Evolutionary conservation across 2,329 filamentous ascomycete genomes (phyloP).

Genomic region (Graphilbum fragrans): DNA sequence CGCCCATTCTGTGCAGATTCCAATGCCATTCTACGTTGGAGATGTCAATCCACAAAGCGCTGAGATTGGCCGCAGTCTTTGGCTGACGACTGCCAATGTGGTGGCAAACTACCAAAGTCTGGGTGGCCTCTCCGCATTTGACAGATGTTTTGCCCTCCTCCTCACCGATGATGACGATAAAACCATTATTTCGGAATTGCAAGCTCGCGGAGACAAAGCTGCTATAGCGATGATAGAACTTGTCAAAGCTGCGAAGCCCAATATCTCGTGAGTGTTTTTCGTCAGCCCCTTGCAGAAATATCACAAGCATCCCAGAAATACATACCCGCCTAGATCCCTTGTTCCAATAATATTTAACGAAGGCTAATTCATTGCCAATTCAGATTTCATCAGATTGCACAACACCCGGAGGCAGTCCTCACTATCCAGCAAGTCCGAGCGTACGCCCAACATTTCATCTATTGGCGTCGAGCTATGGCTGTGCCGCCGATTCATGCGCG

Average conservation of each 20-base stretch:
- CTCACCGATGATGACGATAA: constrained; percentile 76
- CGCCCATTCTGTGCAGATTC: constrained; percentile 53
- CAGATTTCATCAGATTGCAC: constrained; percentile 54
- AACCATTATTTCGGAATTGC: constrained; percentile 59
- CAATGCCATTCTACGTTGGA: constrained; percentile 55
- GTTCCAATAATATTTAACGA: no score
- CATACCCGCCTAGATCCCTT: background rate
- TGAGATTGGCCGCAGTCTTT: constrained; percentile 55
- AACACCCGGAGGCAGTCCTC: constrained; percentile 50
- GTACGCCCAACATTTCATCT: constrained; percentile 85
- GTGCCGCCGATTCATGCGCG: constrained; percentile 83
- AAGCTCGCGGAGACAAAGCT: constrained; percentile 64
- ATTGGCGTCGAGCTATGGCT: constrained; percentile 86
- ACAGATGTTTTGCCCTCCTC: constrained; percentile 77
- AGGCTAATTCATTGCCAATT: no score
- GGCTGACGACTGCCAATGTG: constrained; percentile 78
- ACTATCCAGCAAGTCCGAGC: constrained; percentile 71
- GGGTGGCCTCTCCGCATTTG: constrained; percentile 56
- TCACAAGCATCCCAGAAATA: background rate
- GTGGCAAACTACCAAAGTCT: constrained; percentile 56
- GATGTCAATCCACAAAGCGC: constrained; percentile 61
- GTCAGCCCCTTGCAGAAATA: no score
- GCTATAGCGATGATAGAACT: constrained; percentile 72
- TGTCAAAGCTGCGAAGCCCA: constrained; percentile 61
- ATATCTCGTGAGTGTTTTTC: constrained; percentile 38